phyloP scores from a whole-genome alignment of 352 stramenopile species.

The Globisporangium cystogenes region DNA sequence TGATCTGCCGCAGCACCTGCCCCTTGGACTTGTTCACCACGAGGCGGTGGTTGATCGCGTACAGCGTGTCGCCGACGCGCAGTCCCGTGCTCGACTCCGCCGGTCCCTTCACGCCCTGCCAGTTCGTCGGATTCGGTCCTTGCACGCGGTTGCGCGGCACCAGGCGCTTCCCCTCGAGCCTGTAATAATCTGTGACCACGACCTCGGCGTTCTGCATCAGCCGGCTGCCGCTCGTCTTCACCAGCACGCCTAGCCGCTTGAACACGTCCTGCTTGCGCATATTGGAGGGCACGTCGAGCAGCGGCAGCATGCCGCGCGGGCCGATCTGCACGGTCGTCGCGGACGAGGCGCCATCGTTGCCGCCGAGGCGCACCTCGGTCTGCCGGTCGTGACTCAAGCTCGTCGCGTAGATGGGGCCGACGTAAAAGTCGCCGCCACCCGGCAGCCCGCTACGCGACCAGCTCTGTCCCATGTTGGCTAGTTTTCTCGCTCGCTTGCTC shows the following conservation, averaged over 20 bases:
- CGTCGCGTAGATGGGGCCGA: slow-evolving; percentile 77
- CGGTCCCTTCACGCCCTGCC: slow-evolving; percentile 65
- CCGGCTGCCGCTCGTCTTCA: slow-evolving; percentile 80
- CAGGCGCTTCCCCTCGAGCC: slow-evolving; percentile 73
- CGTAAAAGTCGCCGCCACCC: slow-evolving; percentile 73
- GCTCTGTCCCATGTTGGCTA: slow-evolving; percentile 71
- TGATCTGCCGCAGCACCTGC: slow-evolving; percentile 79
- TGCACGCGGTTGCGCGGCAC: slow-evolving; percentile 68
- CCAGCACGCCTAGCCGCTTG: slow-evolving; percentile 68
- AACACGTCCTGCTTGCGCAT: slow-evolving; percentile 73
- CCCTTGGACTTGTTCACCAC: slow-evolving; percentile 85
- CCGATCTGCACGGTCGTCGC: slow-evolving; percentile 57
- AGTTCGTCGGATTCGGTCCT: slow-evolving; percentile 51
- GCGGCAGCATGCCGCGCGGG: slow-evolving; percentile 55
- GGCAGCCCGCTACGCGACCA: slow-evolving; percentile 51
- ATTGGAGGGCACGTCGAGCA: slow-evolving; percentile 42
- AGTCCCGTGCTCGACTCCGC: slow-evolving; percentile 68
- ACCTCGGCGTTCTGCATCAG: slow-evolving; percentile 84
- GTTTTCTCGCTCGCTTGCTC: background rate
- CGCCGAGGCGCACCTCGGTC: slow-evolving; percentile 73
- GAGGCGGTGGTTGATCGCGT: slow-evolving; percentile 84
- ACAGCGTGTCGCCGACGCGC: slow-evolving; percentile 74
- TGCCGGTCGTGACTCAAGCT: slow-evolving; percentile 83
- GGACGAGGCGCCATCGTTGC: slow-evolving; percentile 26
- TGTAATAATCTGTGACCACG: slow-evolving; percentile 74